Conservation (phyloP, 1,284 basidiomycete species). For the Austroboletus novae-zelandiae region DNA sequence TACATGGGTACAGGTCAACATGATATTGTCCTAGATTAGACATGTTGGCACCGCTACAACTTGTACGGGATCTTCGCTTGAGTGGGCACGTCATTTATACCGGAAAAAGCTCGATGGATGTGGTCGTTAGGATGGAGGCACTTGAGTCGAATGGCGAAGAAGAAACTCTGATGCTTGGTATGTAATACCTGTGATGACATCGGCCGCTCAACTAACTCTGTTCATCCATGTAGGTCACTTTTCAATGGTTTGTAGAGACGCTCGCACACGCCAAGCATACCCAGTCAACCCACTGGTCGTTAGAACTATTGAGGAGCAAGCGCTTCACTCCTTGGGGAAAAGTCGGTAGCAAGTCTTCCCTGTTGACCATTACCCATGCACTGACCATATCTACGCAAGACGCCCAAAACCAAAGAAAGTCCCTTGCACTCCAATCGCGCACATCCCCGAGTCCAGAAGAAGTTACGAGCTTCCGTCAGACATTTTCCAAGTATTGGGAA, state of each 20-base stretch:
- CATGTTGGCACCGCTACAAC: constrained; percentile 57
- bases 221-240: constrained; percentile 52
- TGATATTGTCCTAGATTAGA: constrained; percentile 46
- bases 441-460: constrained; percentile 67
- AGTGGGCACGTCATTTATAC: constrained; percentile 81
- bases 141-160: constrained; percentile 46
- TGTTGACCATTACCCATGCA: not conserved
- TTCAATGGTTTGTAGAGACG: constrained; percentile 82
- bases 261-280: constrained; percentile 60
- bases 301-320: constrained; percentile 60
- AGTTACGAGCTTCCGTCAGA: constrained; percentile 62
- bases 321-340: constrained; percentile 69
- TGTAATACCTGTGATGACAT: constrained; percentile 9
- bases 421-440: constrained; percentile 56
- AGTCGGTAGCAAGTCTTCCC: constrained; percentile 36
- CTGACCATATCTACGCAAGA: constrained; percentile 22
- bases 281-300: constrained; percentile 65
- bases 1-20: constrained; percentile 45
- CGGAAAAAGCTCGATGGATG: constrained; percentile 76
- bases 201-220: not conserved
- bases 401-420: constrained; percentile 53
- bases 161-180: constrained; percentile 67
- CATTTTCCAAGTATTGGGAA: constrained; percentile 61
- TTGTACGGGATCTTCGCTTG: constrained; percentile 65
- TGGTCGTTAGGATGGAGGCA: constrained; percentile 79